Conservation (phyloP, 2,329 filamentous ascomycete species). For the Drechmeria coniospora region DNA sequence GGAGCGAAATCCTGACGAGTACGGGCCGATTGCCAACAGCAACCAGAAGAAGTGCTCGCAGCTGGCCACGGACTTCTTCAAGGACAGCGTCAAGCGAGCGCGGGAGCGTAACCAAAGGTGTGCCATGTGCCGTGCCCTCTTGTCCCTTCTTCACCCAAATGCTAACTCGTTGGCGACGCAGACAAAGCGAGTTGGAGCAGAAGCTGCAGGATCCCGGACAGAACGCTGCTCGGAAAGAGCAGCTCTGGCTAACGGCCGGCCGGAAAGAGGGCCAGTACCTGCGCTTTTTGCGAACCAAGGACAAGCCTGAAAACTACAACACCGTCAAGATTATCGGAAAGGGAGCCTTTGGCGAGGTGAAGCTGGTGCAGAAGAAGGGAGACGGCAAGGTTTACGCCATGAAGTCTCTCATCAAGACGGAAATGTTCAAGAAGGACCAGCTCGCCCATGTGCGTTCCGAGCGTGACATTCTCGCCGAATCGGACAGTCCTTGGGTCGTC, state of each 20-base stretch:
- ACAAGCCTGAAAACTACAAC: conserved; percentile 85
- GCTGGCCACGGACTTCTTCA: conserved; percentile 82
- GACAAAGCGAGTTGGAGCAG: conserved; percentile 82
- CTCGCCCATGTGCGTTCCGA: conserved; percentile 93
- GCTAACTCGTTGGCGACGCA: conserved; percentile 22
- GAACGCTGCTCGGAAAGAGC: conserved; percentile 60
- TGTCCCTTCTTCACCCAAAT: background rate
- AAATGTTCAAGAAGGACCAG: conserved; percentile 99
- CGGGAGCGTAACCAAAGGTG: conserved; percentile 90
- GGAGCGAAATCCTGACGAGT: conserved; percentile 75
- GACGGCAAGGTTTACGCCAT: conserved; percentile 96
- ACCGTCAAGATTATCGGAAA: conserved; percentile 98
- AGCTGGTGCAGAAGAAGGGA: conserved; percentile 88
- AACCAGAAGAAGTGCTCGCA: conserved; percentile 57
- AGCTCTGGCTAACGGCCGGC: conserved; percentile 71
- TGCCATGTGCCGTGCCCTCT: conserved; percentile 10
- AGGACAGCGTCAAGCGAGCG: conserved; percentile 92
- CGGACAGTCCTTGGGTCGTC: conserved; percentile 98
- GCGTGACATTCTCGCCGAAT: conserved; percentile 93
- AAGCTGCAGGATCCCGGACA: conserved; percentile 66
- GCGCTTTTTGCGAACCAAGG: conserved; percentile 83
- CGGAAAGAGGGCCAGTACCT: conserved; percentile 86
- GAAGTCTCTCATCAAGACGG: conserved; percentile 95
- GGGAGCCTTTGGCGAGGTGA: conserved; percentile 96
- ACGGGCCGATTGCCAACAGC: conserved; percentile 46